Percentiles rank a stretch among this genome's conserved stretches.
phyloP scores from a whole-genome alignment of 2,329 filamentous ascomycete genomes.

The Aureobasidium sp. region DNA sequence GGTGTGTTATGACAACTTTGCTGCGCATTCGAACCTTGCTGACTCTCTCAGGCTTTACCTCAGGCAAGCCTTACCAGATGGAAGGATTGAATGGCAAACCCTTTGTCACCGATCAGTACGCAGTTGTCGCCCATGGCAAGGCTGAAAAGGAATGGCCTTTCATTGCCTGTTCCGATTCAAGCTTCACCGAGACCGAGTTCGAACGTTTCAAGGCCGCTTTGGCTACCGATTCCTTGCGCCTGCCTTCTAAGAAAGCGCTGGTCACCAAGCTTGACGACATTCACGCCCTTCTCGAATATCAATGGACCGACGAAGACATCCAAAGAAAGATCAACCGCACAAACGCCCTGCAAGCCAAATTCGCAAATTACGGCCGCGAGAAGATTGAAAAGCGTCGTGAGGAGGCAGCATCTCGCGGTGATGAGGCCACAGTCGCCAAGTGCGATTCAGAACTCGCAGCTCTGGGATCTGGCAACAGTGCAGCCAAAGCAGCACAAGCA shows the following conservation, averaged over 20 bases:
- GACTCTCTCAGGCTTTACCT: slow-evolving; percentile 52
- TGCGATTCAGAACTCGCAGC: slow-evolving; percentile 44
- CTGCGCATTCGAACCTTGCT: background rate
- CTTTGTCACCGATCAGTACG: slow-evolving; percentile 81
- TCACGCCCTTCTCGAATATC: slow-evolving; percentile 67
- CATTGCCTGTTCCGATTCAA: slow-evolving; percentile 77
- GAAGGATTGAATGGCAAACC: slow-evolving; percentile 64
- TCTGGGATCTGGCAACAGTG: slow-evolving; percentile 60
- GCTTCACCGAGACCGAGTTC: slow-evolving; percentile 73
- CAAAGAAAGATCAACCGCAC: slow-evolving; percentile 69
- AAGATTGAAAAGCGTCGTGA: slow-evolving; percentile 59
- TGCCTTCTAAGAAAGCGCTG: slow-evolving; percentile 67
- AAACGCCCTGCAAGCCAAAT: slow-evolving; percentile 54
- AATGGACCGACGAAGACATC: slow-evolving; percentile 77
- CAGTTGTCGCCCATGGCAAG: slow-evolving; percentile 73
- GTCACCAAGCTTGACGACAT: slow-evolving; percentile 71
- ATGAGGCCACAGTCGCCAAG: slow-evolving; percentile 49
- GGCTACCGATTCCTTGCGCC: slow-evolving; percentile 60
- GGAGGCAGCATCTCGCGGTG: slow-evolving; percentile 56
- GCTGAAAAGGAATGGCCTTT: slow-evolving; percentile 81
- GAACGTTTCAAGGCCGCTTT: slow-evolving; percentile 72
- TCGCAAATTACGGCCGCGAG: slow-evolving; percentile 59
- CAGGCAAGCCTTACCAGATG: slow-evolving; percentile 77
- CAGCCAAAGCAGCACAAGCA: slow-evolving; percentile 26
- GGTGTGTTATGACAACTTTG: slow-evolving; percentile 43